phyloP scores from a whole-genome alignment of 371 early-diverging fungal species.

The Synchytrium microbalum region DNA sequence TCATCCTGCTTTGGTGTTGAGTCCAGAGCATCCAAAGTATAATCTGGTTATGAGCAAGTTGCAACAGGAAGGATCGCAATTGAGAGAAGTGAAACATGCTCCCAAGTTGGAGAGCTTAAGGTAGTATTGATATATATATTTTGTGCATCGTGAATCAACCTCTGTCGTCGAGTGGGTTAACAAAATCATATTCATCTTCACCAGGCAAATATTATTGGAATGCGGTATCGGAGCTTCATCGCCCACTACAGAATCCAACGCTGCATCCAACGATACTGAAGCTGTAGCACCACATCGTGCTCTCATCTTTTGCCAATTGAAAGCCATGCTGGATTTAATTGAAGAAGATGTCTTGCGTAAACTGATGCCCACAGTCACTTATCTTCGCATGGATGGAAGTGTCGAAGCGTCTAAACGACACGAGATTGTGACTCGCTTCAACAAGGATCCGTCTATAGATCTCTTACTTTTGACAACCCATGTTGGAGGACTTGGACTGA shows the following conservation, averaged over 20 bases:
- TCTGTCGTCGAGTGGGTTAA: too few relatives aligned
- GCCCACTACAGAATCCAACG: constrained; percentile 15
- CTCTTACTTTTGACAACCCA: constrained; percentile 93
- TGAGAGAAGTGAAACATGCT: constrained; percentile 83
- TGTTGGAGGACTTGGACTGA: constrained; percentile 98
- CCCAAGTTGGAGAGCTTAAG: constrained; percentile 86
- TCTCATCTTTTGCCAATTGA: constrained; percentile 95
- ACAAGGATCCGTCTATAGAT: constrained; percentile 92
- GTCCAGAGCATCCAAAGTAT: constrained; percentile 78
- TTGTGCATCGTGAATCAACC: constrained; percentile 7
- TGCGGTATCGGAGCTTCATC: constrained; percentile 83
- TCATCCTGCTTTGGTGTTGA: constrained; percentile 87
- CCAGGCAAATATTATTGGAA: constrained; percentile 71
- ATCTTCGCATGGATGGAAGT: constrained; percentile 94
- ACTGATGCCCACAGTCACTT: constrained; percentile 82
- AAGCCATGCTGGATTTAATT: constrained; percentile 94
- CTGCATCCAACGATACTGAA: constrained; percentile 10
- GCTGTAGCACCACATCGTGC: constrained; percentile 85
- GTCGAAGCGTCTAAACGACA: constrained; percentile 79
- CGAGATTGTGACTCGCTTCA: constrained; percentile 90
- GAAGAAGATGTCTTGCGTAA: constrained; percentile 78
- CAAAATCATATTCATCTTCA: too few relatives aligned
- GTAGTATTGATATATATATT: constrained; percentile 22
- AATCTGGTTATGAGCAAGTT: constrained; percentile 53
- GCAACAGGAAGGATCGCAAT: constrained; percentile 45